A percentile compares a stretch with the other conserved stretches of the same genome.
These are phyloP conservation scores for Malus sieversii DNA, from an alignment of 306 rosid species.

Conservation along the genomic window DNA sequence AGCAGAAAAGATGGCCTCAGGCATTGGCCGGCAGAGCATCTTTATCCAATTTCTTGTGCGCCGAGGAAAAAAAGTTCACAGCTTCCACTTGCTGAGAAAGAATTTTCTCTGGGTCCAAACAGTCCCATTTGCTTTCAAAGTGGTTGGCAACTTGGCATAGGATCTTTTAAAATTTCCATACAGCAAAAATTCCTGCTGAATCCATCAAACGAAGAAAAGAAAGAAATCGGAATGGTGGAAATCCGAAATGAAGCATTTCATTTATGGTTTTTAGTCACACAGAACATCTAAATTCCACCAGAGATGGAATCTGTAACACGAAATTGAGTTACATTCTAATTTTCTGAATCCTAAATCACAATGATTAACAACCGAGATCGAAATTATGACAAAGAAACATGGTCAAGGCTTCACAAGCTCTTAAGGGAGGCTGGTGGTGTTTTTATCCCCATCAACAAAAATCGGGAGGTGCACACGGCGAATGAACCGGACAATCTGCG, in stretches of 20 bases:
- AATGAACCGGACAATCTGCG: neutral
- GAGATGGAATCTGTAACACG: neutral
- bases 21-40: conserved; percentile 19
- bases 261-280: neutral
- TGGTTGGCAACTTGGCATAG: neutral
- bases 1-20: conserved; percentile 3
- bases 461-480: neutral
- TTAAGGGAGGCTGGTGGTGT: neutral
- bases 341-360: neutral
- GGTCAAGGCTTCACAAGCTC: neutral
- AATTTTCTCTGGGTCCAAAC: neutral
- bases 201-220: neutral
- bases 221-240: neutral
- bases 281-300: neutral
- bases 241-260: neutral
- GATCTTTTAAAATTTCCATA: neutral
- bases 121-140: neutral
- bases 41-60: neutral
- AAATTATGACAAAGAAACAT: neutral
- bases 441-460: neutral
- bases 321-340: neutral
- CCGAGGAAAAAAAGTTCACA: neutral
- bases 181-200: neutral
- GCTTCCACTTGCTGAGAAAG: conserved; percentile 17
- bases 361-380: neutral